Percentiles rank a stretch among this genome's conserved stretches.
phyloP scores from a whole-genome alignment of 495 filamentous ascomycete genomes.

The Echria macrotheca region DNA sequence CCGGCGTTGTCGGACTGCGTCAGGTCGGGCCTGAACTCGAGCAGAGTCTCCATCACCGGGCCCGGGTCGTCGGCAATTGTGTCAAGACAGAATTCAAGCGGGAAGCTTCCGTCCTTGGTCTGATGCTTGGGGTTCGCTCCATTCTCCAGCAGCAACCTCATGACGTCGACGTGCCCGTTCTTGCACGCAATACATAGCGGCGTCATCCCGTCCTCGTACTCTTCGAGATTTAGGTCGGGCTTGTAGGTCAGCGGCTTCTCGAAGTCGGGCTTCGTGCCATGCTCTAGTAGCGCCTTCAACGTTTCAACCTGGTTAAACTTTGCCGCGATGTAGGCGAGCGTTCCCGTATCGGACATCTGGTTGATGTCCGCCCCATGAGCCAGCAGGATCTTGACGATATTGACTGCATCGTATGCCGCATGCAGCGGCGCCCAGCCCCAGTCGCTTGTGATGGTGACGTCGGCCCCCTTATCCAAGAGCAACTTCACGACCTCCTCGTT shows the following conservation, averaged over 20 bases:
- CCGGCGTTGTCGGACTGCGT: not conserved
- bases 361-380: not conserved
- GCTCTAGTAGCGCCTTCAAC: not conserved
- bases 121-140: not conserved
- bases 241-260: not conserved
- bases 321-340: not conserved
- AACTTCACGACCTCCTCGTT: not conserved
- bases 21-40: not conserved
- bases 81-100: not conserved
- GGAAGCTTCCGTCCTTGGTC: not conserved
- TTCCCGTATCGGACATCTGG: not conserved
- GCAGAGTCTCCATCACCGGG: not conserved
- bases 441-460: not conserved
- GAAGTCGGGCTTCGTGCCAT: not conserved
- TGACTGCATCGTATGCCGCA: not conserved
- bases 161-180: not conserved
- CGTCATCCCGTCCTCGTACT: not conserved
- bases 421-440: not conserved
- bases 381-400: not conserved
- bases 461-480: not conserved
- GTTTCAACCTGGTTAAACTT: not conserved
- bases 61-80: not conserved
- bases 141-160: not conserved
- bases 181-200: not conserved
- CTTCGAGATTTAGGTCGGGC: not conserved